Percentiles rank a stretch among this genome's conserved stretches.
These are phyloP conservation scores for Phytomonas serpens DNA, from an alignment of 208 protist genomes.

Conservation along the genomic window DNA sequence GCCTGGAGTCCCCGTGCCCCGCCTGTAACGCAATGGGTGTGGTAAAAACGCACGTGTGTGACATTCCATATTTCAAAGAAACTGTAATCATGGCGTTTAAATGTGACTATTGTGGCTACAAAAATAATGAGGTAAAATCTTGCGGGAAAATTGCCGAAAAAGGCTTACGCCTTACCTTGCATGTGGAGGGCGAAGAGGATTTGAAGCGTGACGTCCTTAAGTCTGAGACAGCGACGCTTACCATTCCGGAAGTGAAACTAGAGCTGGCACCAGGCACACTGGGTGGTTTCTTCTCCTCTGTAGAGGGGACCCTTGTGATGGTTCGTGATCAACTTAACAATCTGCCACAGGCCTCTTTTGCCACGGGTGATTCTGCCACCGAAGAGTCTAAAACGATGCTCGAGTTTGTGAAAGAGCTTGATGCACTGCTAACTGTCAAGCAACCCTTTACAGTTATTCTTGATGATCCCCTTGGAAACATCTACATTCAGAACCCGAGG, in stretches of 20 bases:
- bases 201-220: slow-evolving; percentile 93
- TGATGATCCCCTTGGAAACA: slow-evolving; percentile 89
- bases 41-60: slow-evolving; percentile 75
- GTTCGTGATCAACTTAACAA: slow-evolving; percentile 80
- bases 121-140: slow-evolving; percentile 91
- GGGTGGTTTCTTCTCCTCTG: slow-evolving; percentile 92
- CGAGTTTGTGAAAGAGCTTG: slow-evolving; percentile 75
- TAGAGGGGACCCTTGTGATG: slow-evolving; percentile 88
- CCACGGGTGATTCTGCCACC: slow-evolving; percentile 57
- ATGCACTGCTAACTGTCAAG: slow-evolving; percentile 52
- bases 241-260: slow-evolving; percentile 86
- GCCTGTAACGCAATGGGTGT: slow-evolving; percentile 56
- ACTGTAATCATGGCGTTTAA: slow-evolving; percentile 91
- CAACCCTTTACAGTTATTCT: slow-evolving; percentile 88
- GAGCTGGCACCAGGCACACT: slow-evolving; percentile 85
- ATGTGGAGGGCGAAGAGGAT: slow-evolving; percentile 71
- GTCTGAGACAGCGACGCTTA: slow-evolving; percentile 81
- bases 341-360: slow-evolving; percentile 74
- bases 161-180: slow-evolving; percentile 64
- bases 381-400: slow-evolving; percentile 59
- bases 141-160: slow-evolving; percentile 79
- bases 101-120: slow-evolving; percentile 92
- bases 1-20: slow-evolving; percentile 70
- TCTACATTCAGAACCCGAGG: slow-evolving; percentile 92
- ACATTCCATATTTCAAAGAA: slow-evolving; percentile 95